These are phyloP conservation scores for Eucalyptus regnans DNA, from an alignment of 345 rosid species.

Conservation along the genomic window DNA sequence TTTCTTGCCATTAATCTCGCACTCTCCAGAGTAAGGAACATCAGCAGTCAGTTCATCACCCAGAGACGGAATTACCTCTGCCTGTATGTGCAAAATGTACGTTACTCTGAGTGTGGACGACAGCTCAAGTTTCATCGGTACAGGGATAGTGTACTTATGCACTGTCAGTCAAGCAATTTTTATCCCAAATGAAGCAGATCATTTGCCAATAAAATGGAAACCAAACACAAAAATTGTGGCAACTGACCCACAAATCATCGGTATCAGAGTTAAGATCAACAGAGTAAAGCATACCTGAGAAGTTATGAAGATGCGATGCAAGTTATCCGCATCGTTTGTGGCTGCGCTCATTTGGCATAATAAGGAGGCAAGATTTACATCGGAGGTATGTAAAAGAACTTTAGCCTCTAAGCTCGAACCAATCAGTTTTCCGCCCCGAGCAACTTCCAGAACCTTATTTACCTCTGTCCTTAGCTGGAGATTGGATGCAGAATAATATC, in stretches of 20 bases:
- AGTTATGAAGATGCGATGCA: slow-evolving; percentile 74
- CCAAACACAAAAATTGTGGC: not conserved
- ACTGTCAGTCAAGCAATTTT: not conserved
- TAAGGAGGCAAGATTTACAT: slow-evolving; percentile 43
- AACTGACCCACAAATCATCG: not conserved
- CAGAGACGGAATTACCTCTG: slow-evolving; percentile 35
- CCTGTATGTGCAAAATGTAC: slow-evolving; percentile 26
- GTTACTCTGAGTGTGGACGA: not conserved
- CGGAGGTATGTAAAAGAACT: slow-evolving; percentile 52
- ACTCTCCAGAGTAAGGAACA: slow-evolving; percentile 49
- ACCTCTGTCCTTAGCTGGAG: slow-evolving; percentile 89
- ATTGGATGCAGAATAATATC: not conserved
- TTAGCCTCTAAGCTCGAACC: slow-evolving; percentile 96
- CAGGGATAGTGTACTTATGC: not conserved
- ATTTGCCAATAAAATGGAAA: not conserved
- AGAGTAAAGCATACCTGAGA: slow-evolving; percentile 54
- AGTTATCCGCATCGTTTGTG: slow-evolving; percentile 52
- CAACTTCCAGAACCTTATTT: slow-evolving; percentile 81
- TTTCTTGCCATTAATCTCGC: slow-evolving; percentile 28
- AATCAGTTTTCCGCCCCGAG: slow-evolving; percentile 71
- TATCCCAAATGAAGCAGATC: not conserved
- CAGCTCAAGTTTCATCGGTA: not conserved
- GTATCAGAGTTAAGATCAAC: not conserved
- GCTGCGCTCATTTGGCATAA: slow-evolving; percentile 41
- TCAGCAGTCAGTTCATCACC: slow-evolving; percentile 16